phyloP scores from a whole-genome alignment of 139 green algal genomes.

The Pleodorina starrii region DNA sequence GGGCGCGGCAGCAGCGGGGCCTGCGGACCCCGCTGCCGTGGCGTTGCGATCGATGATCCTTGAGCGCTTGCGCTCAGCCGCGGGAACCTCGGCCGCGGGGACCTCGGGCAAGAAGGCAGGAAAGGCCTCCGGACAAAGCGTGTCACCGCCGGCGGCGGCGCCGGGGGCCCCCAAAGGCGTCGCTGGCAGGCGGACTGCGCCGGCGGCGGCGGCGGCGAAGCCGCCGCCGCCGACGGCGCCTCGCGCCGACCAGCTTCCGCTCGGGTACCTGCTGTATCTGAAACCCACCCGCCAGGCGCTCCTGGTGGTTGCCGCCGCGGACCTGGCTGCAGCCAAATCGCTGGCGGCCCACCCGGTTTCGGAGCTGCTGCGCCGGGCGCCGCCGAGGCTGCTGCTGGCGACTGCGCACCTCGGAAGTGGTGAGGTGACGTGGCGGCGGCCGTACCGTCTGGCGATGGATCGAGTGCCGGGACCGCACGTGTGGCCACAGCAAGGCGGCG shows the following conservation, averaged over 20 bases:
- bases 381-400: conserved; percentile 39
- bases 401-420: conserved; percentile 54
- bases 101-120: no score
- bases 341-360: conserved; percentile 5
- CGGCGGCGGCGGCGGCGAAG: neutral
- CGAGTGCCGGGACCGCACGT: conserved; percentile 66
- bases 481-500: neutral
- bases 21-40: neutral
- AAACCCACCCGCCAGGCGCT: conserved; percentile 6
- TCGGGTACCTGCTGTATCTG: conserved; percentile 15
- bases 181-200: neutral
- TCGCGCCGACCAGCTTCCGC: neutral
- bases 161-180: neutral
- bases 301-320: neutral
- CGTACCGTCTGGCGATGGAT: conserved; percentile 36
- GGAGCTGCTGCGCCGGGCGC: conserved; percentile 13
- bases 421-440: neutral
- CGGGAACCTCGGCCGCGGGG: no score
- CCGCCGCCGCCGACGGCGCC: neutral
- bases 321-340: neutral
- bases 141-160: no score
- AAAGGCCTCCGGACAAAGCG: no score
- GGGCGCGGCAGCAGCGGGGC: neutral
- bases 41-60: neutral
- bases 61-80: neutral